Evolutionary conservation across 1,139 yeast species (phyloP).

Genomic region (Suhomyces atakaporum): DNA sequence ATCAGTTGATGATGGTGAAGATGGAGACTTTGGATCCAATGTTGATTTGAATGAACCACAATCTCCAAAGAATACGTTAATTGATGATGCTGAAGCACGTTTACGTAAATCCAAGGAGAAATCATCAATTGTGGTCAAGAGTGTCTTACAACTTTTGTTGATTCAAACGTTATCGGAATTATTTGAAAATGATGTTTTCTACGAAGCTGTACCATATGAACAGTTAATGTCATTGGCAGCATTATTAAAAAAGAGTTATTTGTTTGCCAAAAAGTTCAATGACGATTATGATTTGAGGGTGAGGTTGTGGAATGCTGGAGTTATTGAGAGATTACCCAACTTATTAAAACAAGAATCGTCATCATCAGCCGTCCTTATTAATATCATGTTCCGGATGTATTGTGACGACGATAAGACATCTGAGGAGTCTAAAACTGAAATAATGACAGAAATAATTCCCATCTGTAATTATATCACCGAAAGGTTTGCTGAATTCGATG

Average conservation of each 20-base stretch:
- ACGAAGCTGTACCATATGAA: conserved; percentile 65
- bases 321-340: conserved; percentile 90
- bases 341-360: conserved; percentile 88
- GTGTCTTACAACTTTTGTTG: conserved; percentile 85
- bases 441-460: conserved; percentile 62
- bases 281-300: conserved; percentile 85
- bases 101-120: conserved; percentile 51
- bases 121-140: conserved; percentile 84
- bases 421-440: conserved; percentile 35
- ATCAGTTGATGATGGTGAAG: conserved; percentile 20
- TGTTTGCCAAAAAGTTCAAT: conserved; percentile 84
- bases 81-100: conserved; percentile 27
- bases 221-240: conserved; percentile 61
- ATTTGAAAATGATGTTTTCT: conserved; percentile 69
- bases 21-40: conserved; percentile 18
- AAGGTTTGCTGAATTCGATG: conserved; percentile 73
- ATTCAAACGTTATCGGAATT: conserved; percentile 85
- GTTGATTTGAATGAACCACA: conserved; percentile 18
- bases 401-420: conserved; percentile 61
- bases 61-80: conserved; percentile 13
- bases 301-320: conserved; percentile 86
- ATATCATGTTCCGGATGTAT: conserved; percentile 77
- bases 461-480: conserved; percentile 70
- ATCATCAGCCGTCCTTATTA: conserved; percentile 84
- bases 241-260: conserved; percentile 67